Evolutionary conservation across 306 rosid genomes (phyloP), one percentile per base, ranked within the genome.

Genomic region (Lathyrus tuberosus): DNA sequence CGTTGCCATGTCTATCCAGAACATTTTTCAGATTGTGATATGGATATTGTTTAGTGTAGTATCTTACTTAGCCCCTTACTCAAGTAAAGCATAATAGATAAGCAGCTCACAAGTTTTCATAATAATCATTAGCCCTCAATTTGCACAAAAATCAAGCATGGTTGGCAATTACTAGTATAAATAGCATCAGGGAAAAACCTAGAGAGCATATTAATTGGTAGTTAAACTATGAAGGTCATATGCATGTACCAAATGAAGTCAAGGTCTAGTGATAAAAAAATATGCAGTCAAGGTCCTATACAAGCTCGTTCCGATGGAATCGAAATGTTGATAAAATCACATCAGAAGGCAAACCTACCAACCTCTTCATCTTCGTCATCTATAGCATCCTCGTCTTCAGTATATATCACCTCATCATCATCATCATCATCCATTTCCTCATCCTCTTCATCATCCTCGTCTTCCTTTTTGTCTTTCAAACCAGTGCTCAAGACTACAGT

Each of bases 401-500:
- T 40, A 41, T 63, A 63, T 16, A 41, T 41, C 51, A 49, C 68
- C 15, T 9, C 5, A 24, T 24, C 26, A 61, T 61, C 66, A 35
- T 3, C 28, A 16, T 61, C 48, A 61, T 58, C 62, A 56, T 61
- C 66, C 63, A 57, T 57, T n/a, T 61, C 68, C 12, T 63, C 68
- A 13, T 62, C 67, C 49, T 62, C 67, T 35, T 62, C 67, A 38
- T 62, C 67, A 62, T 62, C 67, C 11, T 3, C 49, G 7, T 41
- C 51, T 13, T 41, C 52, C 33, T 66, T 73, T 79, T 59, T 79
- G 76, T 79, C 84, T 80, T 90, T 93, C 80, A 86, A 80, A 58
- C 96, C 89, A 18, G 90, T 86, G 90, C 84, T 93, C 87, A 90
- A 75, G 31, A 84, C 86, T 71, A 63, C 68, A 63, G 68, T 41